These are phyloP conservation scores for Xylaria sp. DNA, from an alignment of 2,329 filamentous ascomycete species.

Conservation along the genomic window DNA sequence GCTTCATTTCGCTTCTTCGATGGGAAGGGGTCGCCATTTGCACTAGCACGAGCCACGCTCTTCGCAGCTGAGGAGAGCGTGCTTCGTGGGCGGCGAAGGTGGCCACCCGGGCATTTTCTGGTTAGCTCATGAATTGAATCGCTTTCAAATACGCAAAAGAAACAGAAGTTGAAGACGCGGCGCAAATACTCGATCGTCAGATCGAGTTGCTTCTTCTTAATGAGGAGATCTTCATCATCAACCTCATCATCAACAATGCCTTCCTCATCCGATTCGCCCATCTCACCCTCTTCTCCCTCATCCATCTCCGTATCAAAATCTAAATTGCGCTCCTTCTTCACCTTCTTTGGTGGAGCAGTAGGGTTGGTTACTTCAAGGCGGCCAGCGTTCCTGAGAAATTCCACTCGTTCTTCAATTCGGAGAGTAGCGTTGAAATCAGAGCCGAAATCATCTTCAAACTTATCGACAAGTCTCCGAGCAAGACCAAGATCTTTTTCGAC, in stretches of 20 bases:
- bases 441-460: constrained; percentile 86
- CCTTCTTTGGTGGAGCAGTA: constrained; percentile 65
- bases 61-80: constrained; percentile 86
- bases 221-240: constrained; percentile 88
- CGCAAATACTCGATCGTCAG: constrained; percentile 95
- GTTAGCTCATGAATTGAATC: constrained; percentile 97
- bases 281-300: constrained; percentile 71
- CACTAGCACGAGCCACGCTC: constrained; percentile 86
- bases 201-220: constrained; percentile 97
- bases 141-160: constrained; percentile 99
- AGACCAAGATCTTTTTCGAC: constrained; percentile 90
- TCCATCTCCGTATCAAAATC: constrained; percentile 70
- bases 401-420: constrained; percentile 88
- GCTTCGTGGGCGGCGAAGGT: constrained; percentile 88
- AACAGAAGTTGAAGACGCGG: constrained; percentile 98
- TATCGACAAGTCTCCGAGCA: constrained; percentile 82
- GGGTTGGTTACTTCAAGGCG: constrained; percentile 74
- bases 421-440: constrained; percentile 79
- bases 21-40: constrained; percentile 83
- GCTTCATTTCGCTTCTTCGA: constrained; percentile 77
- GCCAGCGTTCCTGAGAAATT: constrained; percentile 80
- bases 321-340: constrained; percentile 69
- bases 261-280: constrained; percentile 84
- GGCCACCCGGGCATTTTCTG: constrained; percentile 96
- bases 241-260: constrained; percentile 82